Percentiles rank a stretch among this genome's conserved stretches.
phyloP scores from a whole-genome alignment of 441 rosid species.

The Jatropha podagrica region DNA sequence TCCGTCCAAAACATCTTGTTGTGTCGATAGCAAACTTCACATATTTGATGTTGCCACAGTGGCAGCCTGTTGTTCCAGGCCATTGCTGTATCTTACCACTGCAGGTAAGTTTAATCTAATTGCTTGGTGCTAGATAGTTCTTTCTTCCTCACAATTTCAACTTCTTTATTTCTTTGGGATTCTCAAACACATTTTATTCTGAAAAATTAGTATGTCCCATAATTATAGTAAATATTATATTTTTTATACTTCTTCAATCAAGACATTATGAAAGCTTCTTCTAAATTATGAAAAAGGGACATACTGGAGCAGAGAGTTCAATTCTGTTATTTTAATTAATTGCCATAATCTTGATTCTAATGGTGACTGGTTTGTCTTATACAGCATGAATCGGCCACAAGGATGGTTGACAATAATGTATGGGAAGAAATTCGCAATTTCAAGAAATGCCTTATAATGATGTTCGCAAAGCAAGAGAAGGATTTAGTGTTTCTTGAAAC shows the following conservation, averaged over 20 bases:
- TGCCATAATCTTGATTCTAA: neutral
- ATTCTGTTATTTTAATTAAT: neutral
- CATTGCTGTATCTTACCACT: slow-evolving; percentile 85
- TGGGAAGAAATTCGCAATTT: slow-evolving; percentile 94
- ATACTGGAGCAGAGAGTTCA: neutral
- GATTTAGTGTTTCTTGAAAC: slow-evolving; percentile 83
- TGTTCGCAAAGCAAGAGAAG: slow-evolving; percentile 87
- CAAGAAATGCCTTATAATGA: slow-evolving; percentile 91
- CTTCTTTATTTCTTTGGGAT: neutral
- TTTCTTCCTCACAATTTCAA: neutral
- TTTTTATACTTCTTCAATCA: neutral
- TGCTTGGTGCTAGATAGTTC: neutral
- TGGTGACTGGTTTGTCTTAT: slow-evolving; percentile 2
- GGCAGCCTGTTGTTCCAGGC: slow-evolving; percentile 74
- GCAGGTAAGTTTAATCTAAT: slow-evolving; percentile 50
- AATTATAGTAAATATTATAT: neutral
- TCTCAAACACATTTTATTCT: neutral
- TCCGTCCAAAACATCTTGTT: slow-evolving; percentile 75
- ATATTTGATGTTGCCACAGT: slow-evolving; percentile 77
- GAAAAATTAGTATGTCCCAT: neutral
- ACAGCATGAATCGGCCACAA: slow-evolving; percentile 84
- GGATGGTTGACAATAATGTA: slow-evolving; percentile 63
- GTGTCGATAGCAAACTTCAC: slow-evolving; percentile 84
- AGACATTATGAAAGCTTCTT: neutral
- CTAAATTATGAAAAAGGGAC: neutral